Evolutionary conservation across 164 flowering plant genomes (phyloP).

Genomic region (Sextonia rubra): DNA sequence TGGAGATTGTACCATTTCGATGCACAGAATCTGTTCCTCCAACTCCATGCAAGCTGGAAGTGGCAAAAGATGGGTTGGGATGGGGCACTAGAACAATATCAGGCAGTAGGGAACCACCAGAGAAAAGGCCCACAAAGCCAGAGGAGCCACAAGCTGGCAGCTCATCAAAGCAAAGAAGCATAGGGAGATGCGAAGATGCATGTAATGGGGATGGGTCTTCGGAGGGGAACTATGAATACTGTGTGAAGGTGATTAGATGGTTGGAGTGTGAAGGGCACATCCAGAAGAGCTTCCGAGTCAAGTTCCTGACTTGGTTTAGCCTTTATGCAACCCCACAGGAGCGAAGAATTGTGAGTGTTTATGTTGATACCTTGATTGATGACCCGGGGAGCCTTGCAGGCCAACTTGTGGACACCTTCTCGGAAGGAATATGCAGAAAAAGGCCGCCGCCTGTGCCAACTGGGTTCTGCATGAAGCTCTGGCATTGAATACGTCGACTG

Average conservation of each 20-base stretch:
- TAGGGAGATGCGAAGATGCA: conserved; percentile 26
- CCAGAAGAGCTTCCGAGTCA: conserved; percentile 68
- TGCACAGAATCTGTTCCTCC: conserved; percentile 47
- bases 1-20: conserved; percentile 41
- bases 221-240: conserved; percentile 64
- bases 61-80: conserved; percentile 35
- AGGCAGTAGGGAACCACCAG: conserved; percentile 26
- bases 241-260: conserved; percentile 71
- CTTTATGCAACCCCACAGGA: conserved; percentile 72
- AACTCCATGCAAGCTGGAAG: conserved; percentile 73
- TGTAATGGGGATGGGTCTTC: conserved; percentile 26
- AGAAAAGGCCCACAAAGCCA: conserved; percentile 29
- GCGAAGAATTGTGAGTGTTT: conserved; percentile 67
- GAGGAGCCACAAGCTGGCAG: conserved; percentile 43
- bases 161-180: conserved; percentile 33
- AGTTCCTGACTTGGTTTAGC: conserved; percentile 93
- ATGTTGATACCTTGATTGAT: conserved; percentile 61
- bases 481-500: conserved; percentile 40
- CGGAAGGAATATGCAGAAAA: conserved; percentile 53
- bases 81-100: conserved; percentile 36
- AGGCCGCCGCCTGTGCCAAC: conserved; percentile 38
- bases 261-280: conserved; percentile 84
- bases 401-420: conserved; percentile 83
- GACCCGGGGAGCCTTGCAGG: conserved; percentile 86
- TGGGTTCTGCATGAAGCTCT: conserved; percentile 83